Evolutionary conservation across 139 green algal genomes (phyloP), one percentile per base, ranked within the genome.

Genomic region (Spirogloea muscicola): DNA sequence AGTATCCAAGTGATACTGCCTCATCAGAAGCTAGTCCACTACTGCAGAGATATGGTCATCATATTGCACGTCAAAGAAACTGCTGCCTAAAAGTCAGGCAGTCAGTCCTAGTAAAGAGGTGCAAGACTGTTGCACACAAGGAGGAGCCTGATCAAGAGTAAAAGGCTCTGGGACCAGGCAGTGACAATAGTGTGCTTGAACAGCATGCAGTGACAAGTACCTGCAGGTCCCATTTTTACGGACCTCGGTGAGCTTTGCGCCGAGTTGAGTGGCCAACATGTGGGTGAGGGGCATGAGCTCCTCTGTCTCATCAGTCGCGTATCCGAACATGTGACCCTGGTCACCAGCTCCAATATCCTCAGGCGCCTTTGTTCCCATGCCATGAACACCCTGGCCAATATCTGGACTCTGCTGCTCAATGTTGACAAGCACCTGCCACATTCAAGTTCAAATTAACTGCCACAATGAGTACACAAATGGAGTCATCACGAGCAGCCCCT

Each of bases 271-370:
- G 67, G 95, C 91, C 58, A 99, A 87, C 65, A 99, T 86, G 84
- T 98, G 95, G 13, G 95, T 99, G 13, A 99, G 87, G 29, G 95
- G 95, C 95, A 99, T 99, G 46, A 99, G 88, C 90, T 98, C 93
- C 5, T 75, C 62, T 4, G 94, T 98, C 89, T 99, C 95, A 68
- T 99, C 95, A 18, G 91, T 97, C 73, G 95, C 95, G 67, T 99
- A 99, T 58, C 95, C 95, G 84, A 99, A 99, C 95, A 99, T 99
- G 86, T 97, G 91, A 60, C 95, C 95, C 87, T 99, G 95, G 89
- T 99, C 95, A 72, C 95, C 95, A 38, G 94, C 94, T 46, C 95
- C 95, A 44, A 96, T 93, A 77, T 99, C 91, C 86, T 99, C 95
- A 21, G 96, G 85, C 13, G 90, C 88, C 89, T 99, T 99, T 72